These are phyloP conservation scores for Plenodomus tracheiphilus DNA, from an alignment of 2,329 filamentous ascomycete genomes.

Conservation along the genomic window DNA sequence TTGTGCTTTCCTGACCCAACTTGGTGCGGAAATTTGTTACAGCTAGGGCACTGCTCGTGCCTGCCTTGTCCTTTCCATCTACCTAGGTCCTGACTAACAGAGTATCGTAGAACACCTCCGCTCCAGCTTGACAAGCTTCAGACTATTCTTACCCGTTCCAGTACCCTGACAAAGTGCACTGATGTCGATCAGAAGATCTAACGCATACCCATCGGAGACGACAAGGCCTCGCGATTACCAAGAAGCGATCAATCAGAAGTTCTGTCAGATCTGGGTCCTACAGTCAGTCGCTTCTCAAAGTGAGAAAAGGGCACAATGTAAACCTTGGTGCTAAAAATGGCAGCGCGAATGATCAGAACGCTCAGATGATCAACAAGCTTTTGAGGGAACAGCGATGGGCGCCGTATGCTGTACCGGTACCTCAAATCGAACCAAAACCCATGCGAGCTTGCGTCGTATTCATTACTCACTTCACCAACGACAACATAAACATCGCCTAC, in stretches of 20 bases:
- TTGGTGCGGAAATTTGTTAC: too few species aligned
- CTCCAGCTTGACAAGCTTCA: too few species aligned
- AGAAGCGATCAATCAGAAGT: slow-evolving; percentile 5
- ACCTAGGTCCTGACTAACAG: too few species aligned
- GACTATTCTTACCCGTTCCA: background rate
- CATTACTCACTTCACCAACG: slow-evolving; percentile 24
- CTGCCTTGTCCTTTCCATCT: too few species aligned
- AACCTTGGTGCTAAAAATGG: background rate
- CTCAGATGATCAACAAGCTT: background rate
- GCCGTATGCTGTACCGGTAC: slow-evolving; percentile 12
- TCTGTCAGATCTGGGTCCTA: slow-evolving; percentile 10
- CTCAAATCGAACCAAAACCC: slow-evolving; percentile 1
- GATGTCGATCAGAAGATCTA: background rate
- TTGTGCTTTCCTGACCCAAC: too few species aligned
- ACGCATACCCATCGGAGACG: background rate
- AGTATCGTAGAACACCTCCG: too few species aligned
- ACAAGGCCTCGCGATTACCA: slow-evolving; percentile 5
- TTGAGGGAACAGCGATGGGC: background rate
- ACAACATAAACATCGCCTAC: slow-evolving; percentile 19
- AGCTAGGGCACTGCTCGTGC: too few species aligned
- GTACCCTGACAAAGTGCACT: background rate
- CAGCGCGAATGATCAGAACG: background rate
- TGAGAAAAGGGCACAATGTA: slow-evolving; percentile 1
- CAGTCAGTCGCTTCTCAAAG: background rate
- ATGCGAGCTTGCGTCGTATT: slow-evolving; percentile 14